Evolutionary conservation across 2,329 filamentous ascomycete species (phyloP), one percentile per base, ranked within the genome.

Genomic region (Penicillium sp.): DNA sequence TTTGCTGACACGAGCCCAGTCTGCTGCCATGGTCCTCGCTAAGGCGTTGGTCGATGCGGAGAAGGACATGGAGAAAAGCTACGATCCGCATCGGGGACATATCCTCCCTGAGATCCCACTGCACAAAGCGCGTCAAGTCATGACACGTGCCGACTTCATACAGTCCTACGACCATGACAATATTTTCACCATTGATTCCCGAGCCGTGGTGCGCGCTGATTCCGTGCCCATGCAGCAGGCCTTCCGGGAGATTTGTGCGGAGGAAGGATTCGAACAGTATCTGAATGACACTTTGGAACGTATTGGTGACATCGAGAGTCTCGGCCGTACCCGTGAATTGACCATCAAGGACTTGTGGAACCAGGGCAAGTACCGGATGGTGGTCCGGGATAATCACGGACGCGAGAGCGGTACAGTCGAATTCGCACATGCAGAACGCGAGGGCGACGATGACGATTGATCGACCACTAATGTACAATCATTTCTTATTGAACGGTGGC

Each of bases 71-170:
- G 74, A 74, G 12, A 65, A 64, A 45, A 83, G 71, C 6, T 91
- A 89, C 63, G 79, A 90, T 65, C 70, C 76, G 0, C 73, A 83
- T 11, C 69, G 66, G 8, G 88, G 87, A 32, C 88, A 95, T 63
- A 76, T 88, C 28, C 78, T 97, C 4, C 90, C 93, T 0, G 80
- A 87, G 36, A 85, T 89, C 53, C 82, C 87, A 0, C 81, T 95
- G 47, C 88, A 95, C 65, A 79, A 85, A 57, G 88, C 90, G 0
- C 85, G 91, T 53, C 80, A 96, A 69, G 85, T 96, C 65, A 96
- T 96, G 91, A 97, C 93, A 11, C 80, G 93, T 45, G 85, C 89
- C 50, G 93, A 98, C 69, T 98, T 97, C 66, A 90, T 97, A 61
- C 84, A 93, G 57, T 79, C 83, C 51, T 90, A 97, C 64, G 93